Conservation (phyloP, 495 filamentous ascomycete species). For the Lophiotrema nucula region DNA sequence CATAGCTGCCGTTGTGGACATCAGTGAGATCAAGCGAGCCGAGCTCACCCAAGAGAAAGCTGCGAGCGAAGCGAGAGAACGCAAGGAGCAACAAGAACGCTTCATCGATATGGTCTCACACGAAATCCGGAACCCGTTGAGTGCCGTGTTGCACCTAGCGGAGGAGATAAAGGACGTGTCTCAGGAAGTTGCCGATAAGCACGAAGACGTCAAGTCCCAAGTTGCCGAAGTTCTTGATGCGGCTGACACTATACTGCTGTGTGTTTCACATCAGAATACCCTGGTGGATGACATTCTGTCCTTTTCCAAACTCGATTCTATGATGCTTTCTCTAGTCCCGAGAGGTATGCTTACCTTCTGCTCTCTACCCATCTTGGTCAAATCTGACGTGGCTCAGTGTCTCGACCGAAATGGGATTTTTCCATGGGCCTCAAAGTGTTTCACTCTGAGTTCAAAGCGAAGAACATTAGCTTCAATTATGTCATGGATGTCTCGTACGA, state of each 20-base stretch:
- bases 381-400: background rate
- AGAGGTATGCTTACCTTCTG: conserved; percentile 4
- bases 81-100: conserved; percentile 42
- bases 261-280: conserved; percentile 39
- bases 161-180: conserved; percentile 39
- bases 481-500: conserved; percentile 36
- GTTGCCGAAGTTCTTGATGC: conserved; percentile 34
- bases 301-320: conserved; percentile 43
- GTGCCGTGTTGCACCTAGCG: conserved; percentile 40
- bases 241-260: conserved; percentile 40
- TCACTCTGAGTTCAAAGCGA: conserved; percentile 39
- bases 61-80: conserved; percentile 38
- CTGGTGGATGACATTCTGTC: conserved; percentile 44
- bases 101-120: conserved; percentile 39
- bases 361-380: background rate
- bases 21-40: conserved; percentile 40
- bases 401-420: conserved; percentile 35
- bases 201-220: background rate
- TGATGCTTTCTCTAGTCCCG: conserved; percentile 40
- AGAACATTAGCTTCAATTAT: conserved; percentile 37
- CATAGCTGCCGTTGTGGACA: conserved; percentile 41
- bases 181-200: conserved; percentile 13
- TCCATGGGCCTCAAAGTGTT: conserved; percentile 39
- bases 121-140: conserved; percentile 42
- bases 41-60: conserved; percentile 38